Evolutionary conservation across 192 early-diverging fungal genomes (phyloP), one percentile per base, ranked within the genome.

Genomic region (Phlyctochytrium bullatum): DNA sequence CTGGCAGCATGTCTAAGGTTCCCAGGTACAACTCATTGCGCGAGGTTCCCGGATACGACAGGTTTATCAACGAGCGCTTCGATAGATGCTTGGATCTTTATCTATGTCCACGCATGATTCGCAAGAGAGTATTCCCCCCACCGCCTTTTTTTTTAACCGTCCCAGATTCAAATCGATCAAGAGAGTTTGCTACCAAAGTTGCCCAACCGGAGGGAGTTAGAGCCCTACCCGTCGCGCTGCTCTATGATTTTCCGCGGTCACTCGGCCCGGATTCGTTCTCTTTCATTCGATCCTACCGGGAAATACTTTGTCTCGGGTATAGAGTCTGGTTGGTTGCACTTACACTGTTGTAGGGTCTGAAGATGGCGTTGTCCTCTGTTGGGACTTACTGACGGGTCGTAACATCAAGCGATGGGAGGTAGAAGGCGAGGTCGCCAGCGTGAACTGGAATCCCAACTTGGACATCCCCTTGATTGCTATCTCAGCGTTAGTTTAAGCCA

Each of bases 61-160:
- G 85, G 30, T 97, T 99, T 62, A 87, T 97, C 50, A 88, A 97
- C 72, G 96, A 99, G 75, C 84, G 95, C 52, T 99, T 98, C 77
- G 88, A 97, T 70, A 83, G 97, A 66, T 97, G 95, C 73, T 83
- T 99, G 68, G 97, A 99, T 72, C 80, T 99, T 61, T 99, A 99
- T 71, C 80, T 99, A 58, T 93, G 93, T 30, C 97, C 97, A 30
- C 92, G 97, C 69, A 81, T 91, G 56, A 72, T 84, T 52, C 93
- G 90, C 76, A 94, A 96, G 72, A 89, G 88, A 65, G 79, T 88
- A 77, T 14, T 47, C 20, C 40, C 20, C 10, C 40, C 10, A 6
- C 20, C 20, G 20, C 20, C 20, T 14, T 64, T 52, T 24, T 34
- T 66, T 27, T 25, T 2, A 35, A 28, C 16, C 25, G 33, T 76